Base-by-base conservation (phyloP, 2,329 filamentous ascomycete genomes). In the Didymella pomorum region DNA sequence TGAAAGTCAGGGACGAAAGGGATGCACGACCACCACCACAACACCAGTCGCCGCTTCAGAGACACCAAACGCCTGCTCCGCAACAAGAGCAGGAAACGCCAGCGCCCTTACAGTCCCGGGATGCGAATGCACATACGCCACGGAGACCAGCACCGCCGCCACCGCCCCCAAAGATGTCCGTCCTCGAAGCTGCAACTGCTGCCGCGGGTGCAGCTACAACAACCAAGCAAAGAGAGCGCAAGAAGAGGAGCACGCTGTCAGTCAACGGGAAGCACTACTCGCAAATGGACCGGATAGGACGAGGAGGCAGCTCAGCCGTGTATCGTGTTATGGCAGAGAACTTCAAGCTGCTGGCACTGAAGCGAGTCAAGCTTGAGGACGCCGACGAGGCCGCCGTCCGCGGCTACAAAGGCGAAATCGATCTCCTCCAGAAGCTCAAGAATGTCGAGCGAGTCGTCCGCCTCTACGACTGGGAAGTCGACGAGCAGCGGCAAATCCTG, bases 291-390 rank as follows among this genome's bases (percentile, higher is more conserved):
- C 92, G 90, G 66, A 89, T 99, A 65, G 95, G 95, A 10, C 89
- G 93, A 57, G 95, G 95, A 62, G 95, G 95, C 29, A 97, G 92
- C 67, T 93, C 90, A 48, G 93, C 96, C 71, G 95, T 99, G 1
- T 99, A 97, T 77, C 89, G 93, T 44, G 95, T 99, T 31, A 96
- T 96, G 82, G 94, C 95, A 0, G 95, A 99, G 76, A 98, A 97
- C 72, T 93, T 92, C 71, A 96, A 93, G 75, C 92, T 97, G 78
- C 93, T 97, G 77, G 95, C 95, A 0, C 79, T 99, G 65, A 99
- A 99, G 79, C 86, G 92, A 47, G 95, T 99, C 23, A 92, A 94
- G 51, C 83, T 98, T 8, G 93, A 96, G 71, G 90, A 94, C 69
- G 91, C 92, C 26, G 94, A 99, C 71, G 92, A 95, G 65, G 82